Evolutionary conservation across 2,329 filamentous ascomycete genomes (phyloP), one percentile per base, ranked within the genome.

Genomic region (Podosphaera xanthii): DNA sequence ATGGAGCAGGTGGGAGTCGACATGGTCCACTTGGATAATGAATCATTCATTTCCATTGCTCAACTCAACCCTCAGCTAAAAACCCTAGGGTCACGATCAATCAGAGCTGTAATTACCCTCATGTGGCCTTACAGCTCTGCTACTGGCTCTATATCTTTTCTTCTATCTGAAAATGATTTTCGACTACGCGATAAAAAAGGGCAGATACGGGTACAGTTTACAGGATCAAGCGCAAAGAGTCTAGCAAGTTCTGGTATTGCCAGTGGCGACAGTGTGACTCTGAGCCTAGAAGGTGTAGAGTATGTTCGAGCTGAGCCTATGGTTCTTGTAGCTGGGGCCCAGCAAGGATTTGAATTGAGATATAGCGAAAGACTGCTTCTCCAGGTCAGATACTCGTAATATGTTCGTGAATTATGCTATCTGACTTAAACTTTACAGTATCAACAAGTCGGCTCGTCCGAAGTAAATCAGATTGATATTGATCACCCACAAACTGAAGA

Each of bases 81-180:
- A 12, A 68, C 75, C 10, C 68, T 70, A 33, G 60, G 67, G 2
- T 69, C 71, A 4, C 72, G 72, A 61, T 72, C 74, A 10, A 71
- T 95, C 38, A 77, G 80, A 60, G 89, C 86, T 46, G 75, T 86
- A 14, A 80, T 96, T 31, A 91, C 88, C 7, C 80, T 97, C 42
- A 82, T 87, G 60, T 97, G 91, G 90, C 91, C 91, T 0, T 96
- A 87, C 71, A 95, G 86, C 63, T 85, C 84, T 31, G 81, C 87
- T 34, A 84, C 79, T 36, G 79, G 78, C 58, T 82, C 82, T 46
- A 78, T 89, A 64, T 84, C 87, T 34, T 82, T 96, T 57, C 78
- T 94, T 30, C 78, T 97, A 40, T 86, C 86, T 53, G 90, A 96
- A 66, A 82, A 83, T 53, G 88, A 96, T 69, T 86, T 90, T 67